Evolutionary conservation across 2,329 filamentous ascomycete genomes (phyloP), one percentile per base, ranked within the genome.

Genomic region (Berkeleyomyces basicola): DNA sequence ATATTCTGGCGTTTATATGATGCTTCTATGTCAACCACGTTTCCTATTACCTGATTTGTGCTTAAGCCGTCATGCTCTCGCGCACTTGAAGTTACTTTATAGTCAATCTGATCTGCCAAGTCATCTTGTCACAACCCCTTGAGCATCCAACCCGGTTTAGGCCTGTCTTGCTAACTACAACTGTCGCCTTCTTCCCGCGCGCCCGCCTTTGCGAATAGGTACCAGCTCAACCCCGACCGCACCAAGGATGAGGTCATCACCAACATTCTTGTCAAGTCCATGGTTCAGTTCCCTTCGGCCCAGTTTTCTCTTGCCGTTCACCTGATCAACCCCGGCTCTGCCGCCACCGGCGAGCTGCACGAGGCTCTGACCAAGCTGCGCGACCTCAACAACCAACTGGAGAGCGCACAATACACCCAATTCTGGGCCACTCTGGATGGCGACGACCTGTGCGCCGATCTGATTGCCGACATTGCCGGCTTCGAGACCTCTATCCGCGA

Each of bases 191-290:
- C 59, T 4, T 49, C 42, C 5, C n/a, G n/a, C 43, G 53, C 60
- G 57, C 42, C 59, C 16, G 40, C 55, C 40, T 49, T 36, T 47
- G 23, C 37, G 31, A n/a, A 66, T 70, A 99, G 93, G 68, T 99
- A 99, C 82, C 95, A 99, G 79, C 96, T 99, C 79, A 99, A 99
- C 83, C 93, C 93, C 61, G 91, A 97, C 79, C 89, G 96, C 70
- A 85, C 91, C 72, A 92, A 93, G 79, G 88, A 96, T 72, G 93
- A 99, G 76, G 90, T 92, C 72, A 90, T 93, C 75, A 97, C 93
- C 80, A 97, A 97, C 82, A 88, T 97, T 78, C 90, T 99, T 74
- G 91, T 95, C 80, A 99, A 97, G 81, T 83, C 91, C 68, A 85
- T 99, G 73, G 96, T 92, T 69, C 88, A 96, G 77, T 99, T 99